These are phyloP conservation scores for Phytophthora meadii DNA, from an alignment of 352 stramenopile species.

Conservation along the genomic window DNA sequence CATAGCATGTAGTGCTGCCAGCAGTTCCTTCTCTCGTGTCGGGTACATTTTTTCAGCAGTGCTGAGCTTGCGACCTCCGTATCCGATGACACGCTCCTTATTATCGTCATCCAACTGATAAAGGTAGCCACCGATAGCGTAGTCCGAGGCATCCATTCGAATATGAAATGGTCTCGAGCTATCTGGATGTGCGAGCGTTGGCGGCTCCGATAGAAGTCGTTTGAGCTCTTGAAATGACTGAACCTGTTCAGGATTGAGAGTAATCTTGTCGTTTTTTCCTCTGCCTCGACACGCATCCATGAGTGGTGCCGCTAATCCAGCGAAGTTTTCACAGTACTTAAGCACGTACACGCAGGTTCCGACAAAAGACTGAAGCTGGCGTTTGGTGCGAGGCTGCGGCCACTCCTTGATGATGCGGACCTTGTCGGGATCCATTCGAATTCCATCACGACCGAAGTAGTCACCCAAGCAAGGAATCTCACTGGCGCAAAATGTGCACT, in stretches of 20 bases:
- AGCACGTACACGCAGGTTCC: conserved; percentile 16
- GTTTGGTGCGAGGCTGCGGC: conserved; percentile 1
- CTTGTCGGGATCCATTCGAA: conserved; percentile 19
- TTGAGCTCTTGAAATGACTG: neutral
- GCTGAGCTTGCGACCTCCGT: neutral
- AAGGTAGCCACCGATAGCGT: conserved; percentile 10
- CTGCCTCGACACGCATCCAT: neutral
- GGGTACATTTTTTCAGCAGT: conserved; percentile 1
- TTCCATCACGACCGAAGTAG: conserved; percentile 11
- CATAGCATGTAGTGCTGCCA: neutral
- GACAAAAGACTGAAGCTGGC: conserved; percentile 4
- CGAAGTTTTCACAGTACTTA: conserved; percentile 9
- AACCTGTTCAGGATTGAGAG: neutral
- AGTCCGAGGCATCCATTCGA: conserved; percentile 3
- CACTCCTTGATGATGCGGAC: neutral
- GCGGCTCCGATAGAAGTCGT: neutral
- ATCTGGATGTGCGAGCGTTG: neutral
- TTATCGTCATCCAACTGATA: conserved; percentile 2
- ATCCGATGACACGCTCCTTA: neutral
- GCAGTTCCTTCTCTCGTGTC: conserved; percentile 10
- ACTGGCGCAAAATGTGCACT: neutral
- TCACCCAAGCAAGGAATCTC: conserved; percentile 22
- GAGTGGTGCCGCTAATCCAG: neutral
- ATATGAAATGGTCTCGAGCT: neutral
- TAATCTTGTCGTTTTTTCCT: neutral